Evolutionary conservation across 176 grass and related monocot species (phyloP), one percentile per base, ranked within the genome.

Genomic region (Melocanna baccifera): DNA sequence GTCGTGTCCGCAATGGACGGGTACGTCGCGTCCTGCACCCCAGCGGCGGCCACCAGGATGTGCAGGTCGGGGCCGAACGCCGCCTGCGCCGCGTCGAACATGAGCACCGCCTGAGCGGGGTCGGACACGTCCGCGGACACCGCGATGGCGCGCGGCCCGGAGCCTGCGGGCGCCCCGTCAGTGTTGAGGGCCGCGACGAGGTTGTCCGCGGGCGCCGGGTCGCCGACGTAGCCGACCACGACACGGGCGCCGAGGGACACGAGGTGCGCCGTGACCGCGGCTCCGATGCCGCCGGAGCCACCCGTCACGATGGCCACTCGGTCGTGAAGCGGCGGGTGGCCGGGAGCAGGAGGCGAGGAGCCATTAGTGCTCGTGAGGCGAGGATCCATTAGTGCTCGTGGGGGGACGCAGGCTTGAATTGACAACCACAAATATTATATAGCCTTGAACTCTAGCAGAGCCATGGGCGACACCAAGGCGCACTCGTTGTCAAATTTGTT

Each of bases 221-320:
- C 81, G 56, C 77, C 84, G 58, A 81, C 34, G 79, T 80, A 83
- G 62, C 62, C 63, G 23, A 89, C 46, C 16, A 86, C 78, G 50
- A 89, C 23, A 36, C 56, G 80, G 4, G 83, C 86, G 75, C 90
- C 90, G 58, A 89, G 78, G 48, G 86, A 83, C 12, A 74, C 86
- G 32, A 92, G 56, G 78, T 92, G 90, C 20, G 46, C 4, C 67
- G 58, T 32, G 23, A 92, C 79, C 4, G 48, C 83, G 0, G 39
- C 58, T 14, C 90, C 86, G n/a, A 92, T 92, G 37, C 90, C 90
- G 20, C 83, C 83, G 1, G 90, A 61, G 51, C 86, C 90, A n/a
- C 90, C 86, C 7, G 90, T 92, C 34, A 92, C 66, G 71, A 92
- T 51, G 23, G 87, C 83, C 14, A 87, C 84, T 8, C 87, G 86